Base-by-base conservation (phyloP, 1,284 basidiomycete genomes). In the Meira nashicola region DNA sequence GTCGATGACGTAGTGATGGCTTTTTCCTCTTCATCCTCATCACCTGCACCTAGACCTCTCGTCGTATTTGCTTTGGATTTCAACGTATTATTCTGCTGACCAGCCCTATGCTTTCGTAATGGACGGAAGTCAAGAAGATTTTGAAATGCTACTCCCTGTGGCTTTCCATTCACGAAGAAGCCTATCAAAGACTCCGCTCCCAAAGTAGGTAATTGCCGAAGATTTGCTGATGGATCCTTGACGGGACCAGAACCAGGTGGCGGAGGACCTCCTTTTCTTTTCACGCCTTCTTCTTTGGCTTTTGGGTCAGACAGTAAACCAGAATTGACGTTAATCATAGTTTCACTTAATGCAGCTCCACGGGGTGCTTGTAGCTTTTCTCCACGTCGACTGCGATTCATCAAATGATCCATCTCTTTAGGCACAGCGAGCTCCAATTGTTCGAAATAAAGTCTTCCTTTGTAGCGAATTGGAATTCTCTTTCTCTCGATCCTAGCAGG, bases 391-490 rank as follows among this genome's bases (percentile, higher is more conserved):
- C 78, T 71, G 54, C 79, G 76, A 17, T 82, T 81, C 63, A 82
- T 81, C 21, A 83, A 73, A 41, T 76, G 83, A 25, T 86, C 84
- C 95, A 99, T 98, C 81, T 98, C 95, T 77, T 93, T 94, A n/a
- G 84, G 86, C 59, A 87, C 85, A 1, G 87, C 81, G 77, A 96
- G 97, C 79, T 98, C 94, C 66, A 92, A 83, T 64, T 87, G 87
- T 80, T 99, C 95, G 78, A 96, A 97, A 78, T 95, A 94, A 64
- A 91, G 87, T 79, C 94, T 91, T n/a, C 89, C 90, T 79, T 93
- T 93, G 81, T 92, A 91, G 59, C 90, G 88, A 74, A 99, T 94
- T 1, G 93, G 86, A 57, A 78, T 63, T 2, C 72, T 66, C 21
- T 77, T 76, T 21, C 74, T 57, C n/a, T 60, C 62, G 55, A 78